Base-by-base conservation (phyloP, 176 grass and related monocot genomes). In the Stipa capillata region DNA sequence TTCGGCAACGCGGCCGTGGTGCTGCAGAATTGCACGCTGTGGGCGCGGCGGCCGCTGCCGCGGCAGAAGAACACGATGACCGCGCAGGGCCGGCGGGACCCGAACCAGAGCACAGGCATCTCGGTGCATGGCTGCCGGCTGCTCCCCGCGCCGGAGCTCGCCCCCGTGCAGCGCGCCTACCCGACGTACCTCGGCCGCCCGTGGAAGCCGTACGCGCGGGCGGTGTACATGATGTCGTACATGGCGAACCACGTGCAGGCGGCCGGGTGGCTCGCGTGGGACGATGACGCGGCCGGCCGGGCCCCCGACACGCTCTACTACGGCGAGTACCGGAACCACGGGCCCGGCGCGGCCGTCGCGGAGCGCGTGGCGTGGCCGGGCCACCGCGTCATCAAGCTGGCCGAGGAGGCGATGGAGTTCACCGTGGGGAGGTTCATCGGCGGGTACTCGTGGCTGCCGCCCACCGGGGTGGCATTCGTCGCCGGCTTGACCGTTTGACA, bases 21-120 rank as follows among this genome's bases (percentile, higher is more conserved):
- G 72, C 85, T 93, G 29, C 91, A 93, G 82, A 93, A 90, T 66
- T 93, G 91, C 91, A 93, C 62, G 77, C 67, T 93, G 15, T 82
- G 84, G 72, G 81, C 87, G 39, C 78, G 87, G 34, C 72, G 72
- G 20, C 91, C 87, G 53, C n/a, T 90, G 69, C 65, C 67, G 0
- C 18, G 9, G 73, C 91, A 93, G 80, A 85, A 90, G 59, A 93
- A 93, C 84, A 93, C 87, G 8, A 74, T 88, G 16, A 93, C 91
- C 0, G 87, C 91, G 44, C 87, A 90, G 75, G 84, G 65, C 2
- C 60, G 85, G 36, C 81, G 68, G 73, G 85, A 93, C 59, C 91
- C 87, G 2, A 93, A 93, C 85, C 87, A 93, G 75, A 90, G 84
- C 81, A 87, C 91, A 4, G 91, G 91, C 37, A 3, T n/a, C n/a